phyloP scores from a whole-genome alignment of 805 yeast species.

The Yamadazyma kitorensis region DNA sequence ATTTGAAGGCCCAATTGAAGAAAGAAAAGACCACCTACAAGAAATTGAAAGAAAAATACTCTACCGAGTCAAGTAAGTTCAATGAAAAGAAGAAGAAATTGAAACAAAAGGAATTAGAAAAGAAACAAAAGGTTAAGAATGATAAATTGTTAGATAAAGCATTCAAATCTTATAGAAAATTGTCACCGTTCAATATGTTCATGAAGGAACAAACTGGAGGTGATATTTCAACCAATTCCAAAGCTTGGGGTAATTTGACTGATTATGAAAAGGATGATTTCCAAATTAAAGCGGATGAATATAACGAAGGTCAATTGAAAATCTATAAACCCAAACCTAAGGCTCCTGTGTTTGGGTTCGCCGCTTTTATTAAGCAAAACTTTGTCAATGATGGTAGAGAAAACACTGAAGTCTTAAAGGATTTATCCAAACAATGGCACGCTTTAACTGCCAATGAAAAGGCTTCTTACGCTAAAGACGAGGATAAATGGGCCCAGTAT shows the following conservation, averaged over 20 bases:
- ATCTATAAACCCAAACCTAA: conserved; percentile 32
- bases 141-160: conserved; percentile 10
- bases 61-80: conserved; percentile 16
- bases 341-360: conserved; percentile 28
- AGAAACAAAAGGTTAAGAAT: conserved; percentile 17
- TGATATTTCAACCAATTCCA: conserved; percentile 7
- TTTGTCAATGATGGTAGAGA: conserved; percentile 20
- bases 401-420: conserved; percentile 21
- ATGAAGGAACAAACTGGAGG: conserved; percentile 10
- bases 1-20: conserved; percentile 7
- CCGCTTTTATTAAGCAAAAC: conserved; percentile 27
- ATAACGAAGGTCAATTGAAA: conserved; percentile 23
- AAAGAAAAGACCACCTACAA: conserved; percentile 16
- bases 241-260: conserved; percentile 25
- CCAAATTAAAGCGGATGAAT: conserved; percentile 22
- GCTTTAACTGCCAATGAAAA: conserved; percentile 27
- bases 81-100: conserved; percentile 17
- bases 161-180: conserved; percentile 8
- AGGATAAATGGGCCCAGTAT: conserved; percentile 19
- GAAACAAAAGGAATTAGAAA: conserved; percentile 16
- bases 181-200: conserved; percentile 12
- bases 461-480: conserved; percentile 18
- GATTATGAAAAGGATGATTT: conserved; percentile 26
- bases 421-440: conserved; percentile 29
- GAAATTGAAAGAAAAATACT: conserved; percentile 16